phyloP scores from a whole-genome alignment of 164 flowering plant species.

The Chimonanthus salicifolius region DNA sequence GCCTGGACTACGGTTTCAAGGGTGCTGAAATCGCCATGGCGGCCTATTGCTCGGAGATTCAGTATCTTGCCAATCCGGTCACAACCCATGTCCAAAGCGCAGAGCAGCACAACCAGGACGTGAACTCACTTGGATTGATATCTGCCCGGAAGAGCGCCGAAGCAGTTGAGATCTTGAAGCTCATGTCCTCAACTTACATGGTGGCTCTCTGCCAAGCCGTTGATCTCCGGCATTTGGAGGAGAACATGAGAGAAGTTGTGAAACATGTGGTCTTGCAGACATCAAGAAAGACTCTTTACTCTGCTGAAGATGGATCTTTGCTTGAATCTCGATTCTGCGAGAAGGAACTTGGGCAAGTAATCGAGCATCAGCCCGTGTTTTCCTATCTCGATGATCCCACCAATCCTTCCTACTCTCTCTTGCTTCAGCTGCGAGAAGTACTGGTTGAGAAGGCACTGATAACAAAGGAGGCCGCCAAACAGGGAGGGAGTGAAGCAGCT shows the following conservation, averaged over 20 bases:
- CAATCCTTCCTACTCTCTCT: conserved; percentile 31
- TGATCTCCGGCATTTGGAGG: conserved; percentile 48
- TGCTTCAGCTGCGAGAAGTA: conserved; percentile 33
- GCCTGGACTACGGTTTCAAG: conserved; percentile 18
- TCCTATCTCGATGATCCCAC: conserved; percentile 45
- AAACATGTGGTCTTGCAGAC: conserved; percentile 30
- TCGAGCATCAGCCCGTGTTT: conserved; percentile 38
- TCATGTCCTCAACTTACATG: conserved; percentile 44
- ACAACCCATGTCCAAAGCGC: conserved; percentile 21
- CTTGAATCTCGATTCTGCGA: conserved; percentile 46
- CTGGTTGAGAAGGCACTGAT: conserved; percentile 32
- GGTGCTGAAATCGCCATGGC: conserved; percentile 25
- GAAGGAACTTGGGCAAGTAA: conserved; percentile 36
- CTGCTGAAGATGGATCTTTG: conserved; percentile 25
- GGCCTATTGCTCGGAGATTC: conserved; percentile 22
- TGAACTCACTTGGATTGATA: conserved; percentile 39
- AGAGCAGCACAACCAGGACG: conserved; percentile 24
- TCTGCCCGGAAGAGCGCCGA: conserved; percentile 48
- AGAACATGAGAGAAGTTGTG: conserved; percentile 38
- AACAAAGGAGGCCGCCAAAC: conserved; percentile 4
- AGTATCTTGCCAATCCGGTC: conserved; percentile 22
- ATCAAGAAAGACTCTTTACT: conserved; percentile 35
- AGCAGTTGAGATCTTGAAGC: conserved; percentile 44
- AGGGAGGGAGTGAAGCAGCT: background rate
- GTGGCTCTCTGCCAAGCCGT: conserved; percentile 54